These are phyloP conservation scores for Aspergillus sp. DNA, from an alignment of 2,329 filamentous ascomycete species.

Conservation along the genomic window DNA sequence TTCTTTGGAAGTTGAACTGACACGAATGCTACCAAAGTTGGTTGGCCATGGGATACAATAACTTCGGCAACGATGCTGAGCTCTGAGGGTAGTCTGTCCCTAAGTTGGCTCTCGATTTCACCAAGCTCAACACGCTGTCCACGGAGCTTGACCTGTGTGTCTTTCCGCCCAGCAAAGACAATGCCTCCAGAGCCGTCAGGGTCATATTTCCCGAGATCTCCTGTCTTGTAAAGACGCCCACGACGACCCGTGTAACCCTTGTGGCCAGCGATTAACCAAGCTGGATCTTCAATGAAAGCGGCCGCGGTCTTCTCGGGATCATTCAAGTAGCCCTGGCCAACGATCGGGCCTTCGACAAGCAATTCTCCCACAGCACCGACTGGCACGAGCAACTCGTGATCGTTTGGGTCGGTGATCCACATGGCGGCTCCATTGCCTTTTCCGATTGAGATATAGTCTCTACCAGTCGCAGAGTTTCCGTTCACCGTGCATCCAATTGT, in stretches of 20 bases:
- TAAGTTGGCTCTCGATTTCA: slow-evolving; percentile 41
- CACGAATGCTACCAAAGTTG: slow-evolving; percentile 33
- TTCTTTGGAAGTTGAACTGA: slow-evolving; percentile 24
- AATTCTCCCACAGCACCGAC: slow-evolving; percentile 50
- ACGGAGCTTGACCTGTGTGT: slow-evolving; percentile 43
- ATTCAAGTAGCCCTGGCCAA: slow-evolving; percentile 49
- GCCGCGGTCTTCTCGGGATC: slow-evolving; percentile 37
- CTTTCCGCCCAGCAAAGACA: slow-evolving; percentile 40
- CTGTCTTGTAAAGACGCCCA: slow-evolving; percentile 42
- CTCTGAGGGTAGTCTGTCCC: slow-evolving; percentile 27
- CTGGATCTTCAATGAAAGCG: slow-evolving; percentile 38
- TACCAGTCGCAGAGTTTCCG: slow-evolving; percentile 32
- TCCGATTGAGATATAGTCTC: slow-evolving; percentile 41
- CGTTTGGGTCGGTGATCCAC: slow-evolving; percentile 43
- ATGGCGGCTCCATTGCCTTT: slow-evolving; percentile 34
- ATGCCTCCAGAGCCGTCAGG: slow-evolving; percentile 38
- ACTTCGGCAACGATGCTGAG: slow-evolving; percentile 51
- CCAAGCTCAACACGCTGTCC: slow-evolving; percentile 46
- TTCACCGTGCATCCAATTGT: slow-evolving; percentile 43
- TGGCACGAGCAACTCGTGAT: slow-evolving; percentile 38
- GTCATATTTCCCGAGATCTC: slow-evolving; percentile 40
- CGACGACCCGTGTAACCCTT: slow-evolving; percentile 24
- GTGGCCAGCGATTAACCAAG: slow-evolving; percentile 35
- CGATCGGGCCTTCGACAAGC: slow-evolving; percentile 48
- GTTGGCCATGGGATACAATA: slow-evolving; percentile 35